Evolutionary conservation across 306 rosid genomes (phyloP).

Genomic region (Malus orientalis): DNA sequence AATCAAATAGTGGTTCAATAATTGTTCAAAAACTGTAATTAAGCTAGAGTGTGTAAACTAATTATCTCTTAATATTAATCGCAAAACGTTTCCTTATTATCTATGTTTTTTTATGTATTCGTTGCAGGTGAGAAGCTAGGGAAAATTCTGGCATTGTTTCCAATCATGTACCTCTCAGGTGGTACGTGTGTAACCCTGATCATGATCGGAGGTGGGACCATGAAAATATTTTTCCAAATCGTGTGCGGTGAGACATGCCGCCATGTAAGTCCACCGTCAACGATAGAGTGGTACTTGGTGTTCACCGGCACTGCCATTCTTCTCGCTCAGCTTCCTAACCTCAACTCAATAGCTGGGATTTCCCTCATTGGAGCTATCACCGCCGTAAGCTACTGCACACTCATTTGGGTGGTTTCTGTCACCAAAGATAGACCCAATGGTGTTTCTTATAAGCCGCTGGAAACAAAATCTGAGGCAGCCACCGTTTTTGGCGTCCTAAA

Average conservation of each 20-base stretch:
- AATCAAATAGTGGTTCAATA: too few species aligned
- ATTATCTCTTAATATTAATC: too few species aligned
- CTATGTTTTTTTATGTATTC: background rate
- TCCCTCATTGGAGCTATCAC: conserved; percentile 58
- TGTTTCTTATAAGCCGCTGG: conserved; percentile 30
- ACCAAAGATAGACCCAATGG: conserved; percentile 21
- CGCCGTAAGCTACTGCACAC: conserved; percentile 48
- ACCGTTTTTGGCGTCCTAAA: conserved; percentile 32
- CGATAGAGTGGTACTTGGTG: conserved; percentile 56
- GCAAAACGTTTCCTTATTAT: too few species aligned
- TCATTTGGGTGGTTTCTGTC: conserved; percentile 51
- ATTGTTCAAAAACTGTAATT: too few species aligned
- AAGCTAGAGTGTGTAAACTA: too few species aligned
- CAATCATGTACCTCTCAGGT: conserved; percentile 66
- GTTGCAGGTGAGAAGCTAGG: conserved; percentile 59
- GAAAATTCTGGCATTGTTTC: conserved; percentile 48
- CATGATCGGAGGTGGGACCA: conserved; percentile 62
- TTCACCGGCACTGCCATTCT: conserved; percentile 46
- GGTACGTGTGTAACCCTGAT: conserved; percentile 74
- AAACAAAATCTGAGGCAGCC: conserved; percentile 16
- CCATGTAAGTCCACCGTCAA: conserved; percentile 16
- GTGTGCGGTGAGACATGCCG: conserved; percentile 30
- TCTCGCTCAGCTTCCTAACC: conserved; percentile 75
- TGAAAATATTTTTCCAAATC: conserved; percentile 57
- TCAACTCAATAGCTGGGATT: conserved; percentile 64